phyloP scores from a whole-genome alignment of 2,329 filamentous ascomycete species.

The Sporothrix dimorphospora region DNA sequence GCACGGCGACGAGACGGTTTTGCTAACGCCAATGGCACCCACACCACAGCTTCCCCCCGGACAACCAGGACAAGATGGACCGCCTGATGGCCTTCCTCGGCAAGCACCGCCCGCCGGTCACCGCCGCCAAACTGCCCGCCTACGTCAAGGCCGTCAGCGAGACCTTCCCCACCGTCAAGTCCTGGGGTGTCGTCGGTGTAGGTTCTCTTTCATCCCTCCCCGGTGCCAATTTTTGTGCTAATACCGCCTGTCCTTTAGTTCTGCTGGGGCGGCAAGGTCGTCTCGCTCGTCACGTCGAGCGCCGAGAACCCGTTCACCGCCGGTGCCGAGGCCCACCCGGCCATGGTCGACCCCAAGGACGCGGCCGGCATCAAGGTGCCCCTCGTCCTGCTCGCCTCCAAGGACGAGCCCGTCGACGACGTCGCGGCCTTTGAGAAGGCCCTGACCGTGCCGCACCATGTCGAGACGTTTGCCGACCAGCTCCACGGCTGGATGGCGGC shows the following conservation, averaged over 20 bases:
- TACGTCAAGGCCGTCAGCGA: conserved; percentile 57
- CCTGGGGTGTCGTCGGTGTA: conserved; percentile 65
- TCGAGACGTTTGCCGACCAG: conserved; percentile 69
- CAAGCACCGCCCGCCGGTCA: conserved; percentile 52
- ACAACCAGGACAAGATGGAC: conserved; percentile 66
- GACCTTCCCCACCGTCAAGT: conserved; percentile 58
- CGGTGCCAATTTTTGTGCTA: neutral
- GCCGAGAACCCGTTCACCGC: conserved; percentile 59
- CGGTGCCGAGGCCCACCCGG: conserved; percentile 59
- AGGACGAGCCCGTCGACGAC: conserved; percentile 61
- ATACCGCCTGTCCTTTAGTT: conserved; percentile 41
- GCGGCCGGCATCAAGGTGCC: conserved; percentile 64
- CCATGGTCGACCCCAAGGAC: conserved; percentile 66
- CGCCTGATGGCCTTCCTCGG: conserved; percentile 61
- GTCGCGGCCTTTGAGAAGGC: conserved; percentile 60
- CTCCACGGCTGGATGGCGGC: conserved; percentile 77
- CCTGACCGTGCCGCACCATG: conserved; percentile 59
- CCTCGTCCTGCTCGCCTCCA: conserved; percentile 65
- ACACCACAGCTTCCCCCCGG: conserved; percentile 58
- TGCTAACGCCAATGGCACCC: neutral
- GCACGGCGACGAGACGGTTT: too few relatives aligned
- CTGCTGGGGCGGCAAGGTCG: conserved; percentile 75
- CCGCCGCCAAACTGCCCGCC: conserved; percentile 56
- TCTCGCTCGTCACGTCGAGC: conserved; percentile 54
- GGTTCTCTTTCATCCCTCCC: conserved; percentile 34